Evolutionary conservation across 192 early-diverging fungal genomes (phyloP), one percentile per base, ranked within the genome.

Genomic region (Backusella luteola): DNA sequence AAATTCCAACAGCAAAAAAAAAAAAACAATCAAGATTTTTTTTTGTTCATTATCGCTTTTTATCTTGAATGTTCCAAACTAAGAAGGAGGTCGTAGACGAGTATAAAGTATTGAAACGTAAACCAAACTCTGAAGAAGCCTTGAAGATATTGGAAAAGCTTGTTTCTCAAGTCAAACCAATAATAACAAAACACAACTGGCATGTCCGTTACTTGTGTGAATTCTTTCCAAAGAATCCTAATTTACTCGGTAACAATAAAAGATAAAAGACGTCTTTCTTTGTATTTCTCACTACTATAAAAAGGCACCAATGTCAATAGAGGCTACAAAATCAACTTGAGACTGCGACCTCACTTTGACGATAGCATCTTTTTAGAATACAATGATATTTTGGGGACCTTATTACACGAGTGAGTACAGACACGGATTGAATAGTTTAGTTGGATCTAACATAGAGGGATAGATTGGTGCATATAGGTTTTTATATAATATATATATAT

Each of bases 291-390:
- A 39, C 6, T 39, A 39, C 9, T 9, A 9, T 4, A 44, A 44
- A 49, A 86, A 70, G 94, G 94, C 7, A 76, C 91, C 49, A 95
- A 95, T 80, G 81, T 87, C n/a, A 91, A 94, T 85, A 75, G 81
- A 23, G 92, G 93, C 3, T 70, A 78, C 23, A 87, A 87, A 73
- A 94, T 95, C 73, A 76, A 83, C 39, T 80, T 95, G 29, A 83
- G 94, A n/a, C 76, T 95, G 59, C 84, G 94, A 26, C 79, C 79
- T 32, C 80, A 83, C 41, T 76, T 80, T 59, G 85, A 91, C 71
- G 79, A 86, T n/a, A 83, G 41, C 3, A 12, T 23, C 15, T 94
- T 95, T 83, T 75, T 88, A 15, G 84, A 86, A 32, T 90, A 88
- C 53, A 82, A 92, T 49, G 85, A 87, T 53, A 74, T 94, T 46